A percentile compares a stretch with the other conserved stretches of the same genome.
Conservation (phyloP, 2,329 filamentous ascomycete species). For the Penicillium brevicompactum region DNA sequence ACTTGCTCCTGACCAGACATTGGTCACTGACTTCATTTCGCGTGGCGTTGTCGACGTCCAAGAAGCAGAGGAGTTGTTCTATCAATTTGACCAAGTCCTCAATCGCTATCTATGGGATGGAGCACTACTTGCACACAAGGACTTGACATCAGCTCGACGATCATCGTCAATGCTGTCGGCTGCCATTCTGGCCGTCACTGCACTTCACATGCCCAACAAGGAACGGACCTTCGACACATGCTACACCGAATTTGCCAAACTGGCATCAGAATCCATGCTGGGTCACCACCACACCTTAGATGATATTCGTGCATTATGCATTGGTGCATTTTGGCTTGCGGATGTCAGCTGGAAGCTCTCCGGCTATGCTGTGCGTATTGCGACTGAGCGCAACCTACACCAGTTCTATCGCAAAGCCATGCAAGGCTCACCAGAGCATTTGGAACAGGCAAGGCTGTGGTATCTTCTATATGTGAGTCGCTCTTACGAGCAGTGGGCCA, state of each 20-base stretch:
- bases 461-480: conserved; percentile 47
- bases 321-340: conserved; percentile 59
- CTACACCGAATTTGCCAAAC: conserved; percentile 54
- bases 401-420: conserved; percentile 46
- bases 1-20: conserved; percentile 35
- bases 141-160: conserved; percentile 49
- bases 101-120: conserved; percentile 46
- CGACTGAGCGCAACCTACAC: conserved; percentile 46
- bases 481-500: no score
- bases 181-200: conserved; percentile 53
- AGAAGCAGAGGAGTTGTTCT: conserved; percentile 45
- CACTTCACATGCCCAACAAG: conserved; percentile 52
- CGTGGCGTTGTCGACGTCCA: conserved; percentile 50
- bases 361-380: conserved; percentile 46
- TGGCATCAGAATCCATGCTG: conserved; percentile 58
- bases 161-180: conserved; percentile 48
- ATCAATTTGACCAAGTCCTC: conserved; percentile 44
- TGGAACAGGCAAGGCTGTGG: conserved; percentile 41
- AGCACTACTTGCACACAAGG: conserved; percentile 50
- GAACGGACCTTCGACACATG: conserved; percentile 52
- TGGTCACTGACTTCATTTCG: conserved; percentile 54
- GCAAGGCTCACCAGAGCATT: conserved; percentile 40
- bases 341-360: conserved; percentile 54
- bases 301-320: conserved; percentile 56
- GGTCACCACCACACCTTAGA: conserved; percentile 54